Conservation (phyloP, 2,329 filamentous ascomycete species). For the Pestalotiopsis sp. region DNA sequence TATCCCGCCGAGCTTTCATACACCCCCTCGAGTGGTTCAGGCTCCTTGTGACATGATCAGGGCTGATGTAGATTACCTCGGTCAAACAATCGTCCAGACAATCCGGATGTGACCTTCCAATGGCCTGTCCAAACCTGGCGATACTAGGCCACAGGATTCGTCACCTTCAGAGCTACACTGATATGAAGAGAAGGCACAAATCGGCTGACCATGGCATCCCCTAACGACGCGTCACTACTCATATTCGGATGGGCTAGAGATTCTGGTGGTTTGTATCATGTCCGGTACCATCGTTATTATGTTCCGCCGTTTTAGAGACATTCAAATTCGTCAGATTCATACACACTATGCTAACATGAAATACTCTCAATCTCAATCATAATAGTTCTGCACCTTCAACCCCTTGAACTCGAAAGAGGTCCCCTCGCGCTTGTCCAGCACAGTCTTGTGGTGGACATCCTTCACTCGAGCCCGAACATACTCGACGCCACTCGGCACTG, state of each 20-base stretch:
- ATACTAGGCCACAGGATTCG: not conserved
- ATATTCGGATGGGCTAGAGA: no score
- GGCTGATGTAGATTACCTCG: no score
- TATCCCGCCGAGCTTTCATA: no score
- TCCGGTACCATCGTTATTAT: no score
- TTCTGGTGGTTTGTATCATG: no score
- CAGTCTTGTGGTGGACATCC: slow-evolving; percentile 47
- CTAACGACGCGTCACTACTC: no score
- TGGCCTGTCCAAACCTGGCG: not conserved
- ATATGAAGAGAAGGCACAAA: not conserved
- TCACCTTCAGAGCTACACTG: not conserved
- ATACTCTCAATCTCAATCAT: slow-evolving; percentile 14
- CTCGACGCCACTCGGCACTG: slow-evolving; percentile 42
- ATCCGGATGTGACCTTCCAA: not conserved
- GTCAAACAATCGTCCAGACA: not conserved
- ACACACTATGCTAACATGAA: no score
- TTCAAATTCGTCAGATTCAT: no score
- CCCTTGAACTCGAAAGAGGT: slow-evolving; percentile 45
- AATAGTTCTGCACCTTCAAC: slow-evolving; percentile 26
- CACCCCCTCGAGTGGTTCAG: no score
- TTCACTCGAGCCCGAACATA: slow-evolving; percentile 48
- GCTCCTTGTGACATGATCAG: no score
- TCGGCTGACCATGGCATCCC: not conserved
- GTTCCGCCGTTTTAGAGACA: no score
- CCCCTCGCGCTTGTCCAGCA: slow-evolving; percentile 44